A percentile compares a stretch with the other conserved stretches of the same genome.
These are phyloP conservation scores for Exophiala sp. DNA, from an alignment of 2,329 filamentous ascomycete species.

Conservation along the genomic window DNA sequence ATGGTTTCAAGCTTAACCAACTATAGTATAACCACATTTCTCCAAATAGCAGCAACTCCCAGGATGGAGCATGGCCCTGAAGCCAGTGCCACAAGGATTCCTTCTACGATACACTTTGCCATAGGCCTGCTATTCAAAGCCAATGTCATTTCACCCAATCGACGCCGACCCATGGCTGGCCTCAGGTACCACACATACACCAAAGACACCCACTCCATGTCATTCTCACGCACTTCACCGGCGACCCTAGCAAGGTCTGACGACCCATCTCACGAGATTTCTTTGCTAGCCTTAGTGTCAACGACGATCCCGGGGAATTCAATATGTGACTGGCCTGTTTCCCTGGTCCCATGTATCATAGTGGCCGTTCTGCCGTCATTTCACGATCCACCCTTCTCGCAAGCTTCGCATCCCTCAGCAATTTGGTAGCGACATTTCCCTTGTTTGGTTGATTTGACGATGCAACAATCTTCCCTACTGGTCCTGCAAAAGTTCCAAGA, in stretches of 20 bases:
- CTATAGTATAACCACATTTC: conserved; percentile 5
- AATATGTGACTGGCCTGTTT: conserved; percentile 3
- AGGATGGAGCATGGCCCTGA: no score
- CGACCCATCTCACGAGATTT: conserved; percentile 13
- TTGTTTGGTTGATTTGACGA: no score
- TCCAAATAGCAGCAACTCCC: conserved; percentile 16
- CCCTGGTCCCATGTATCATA: conserved; percentile 1
- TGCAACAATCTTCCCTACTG: no score
- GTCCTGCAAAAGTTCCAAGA: no score
- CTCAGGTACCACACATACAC: conserved; percentile 15
- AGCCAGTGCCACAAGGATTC: no score
- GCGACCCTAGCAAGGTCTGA: conserved; percentile 8
- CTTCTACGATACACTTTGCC: neutral
- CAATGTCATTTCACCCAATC: neutral
- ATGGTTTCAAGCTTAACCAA: conserved; percentile 16
- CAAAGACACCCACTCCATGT: conserved; percentile 1
- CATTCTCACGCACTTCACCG: conserved; percentile 1
- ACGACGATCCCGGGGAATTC: conserved; percentile 8
- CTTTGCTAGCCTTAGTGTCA: neutral
- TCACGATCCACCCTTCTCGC: no score
- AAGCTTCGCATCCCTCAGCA: no score
- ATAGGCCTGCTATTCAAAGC: conserved; percentile 5
- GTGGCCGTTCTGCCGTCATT: conserved; percentile 9
- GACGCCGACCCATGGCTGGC: conserved; percentile 1
- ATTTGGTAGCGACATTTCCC: no score